Conservation (phyloP, 805 yeast species). For the Lachancea mirantina region DNA sequence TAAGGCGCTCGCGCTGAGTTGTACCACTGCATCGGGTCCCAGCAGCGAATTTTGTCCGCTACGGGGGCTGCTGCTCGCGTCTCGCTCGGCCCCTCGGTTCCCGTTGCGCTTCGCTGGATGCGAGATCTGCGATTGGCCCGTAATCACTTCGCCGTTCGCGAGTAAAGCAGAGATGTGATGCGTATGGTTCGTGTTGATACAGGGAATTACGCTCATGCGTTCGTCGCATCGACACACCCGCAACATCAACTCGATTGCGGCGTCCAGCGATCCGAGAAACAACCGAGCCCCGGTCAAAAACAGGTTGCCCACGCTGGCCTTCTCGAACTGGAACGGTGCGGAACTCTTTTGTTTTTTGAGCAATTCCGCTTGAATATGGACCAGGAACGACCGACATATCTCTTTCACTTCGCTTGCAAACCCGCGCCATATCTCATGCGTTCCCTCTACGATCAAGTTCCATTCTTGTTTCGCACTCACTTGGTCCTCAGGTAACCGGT, state of each 20-base stretch:
- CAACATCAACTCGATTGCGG: slow-evolving; percentile 69
- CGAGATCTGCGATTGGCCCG: slow-evolving; percentile 90
- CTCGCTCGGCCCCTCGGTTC: slow-evolving; percentile 1
- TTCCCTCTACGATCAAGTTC: slow-evolving; percentile 72
- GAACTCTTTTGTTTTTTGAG: slow-evolving; percentile 50
- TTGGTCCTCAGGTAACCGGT: slow-evolving; percentile 27
- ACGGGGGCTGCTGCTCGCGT: slow-evolving; percentile 19
- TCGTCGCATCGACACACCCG: slow-evolving; percentile 41
- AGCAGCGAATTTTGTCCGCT: slow-evolving; percentile 7
- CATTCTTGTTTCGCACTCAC: slow-evolving; percentile 60
- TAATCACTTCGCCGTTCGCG: slow-evolving; percentile 60
- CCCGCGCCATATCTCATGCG: slow-evolving; percentile 59
- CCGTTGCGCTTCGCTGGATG: slow-evolving; percentile 53
- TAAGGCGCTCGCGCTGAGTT: no score
- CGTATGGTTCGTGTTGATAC: slow-evolving; percentile 75
- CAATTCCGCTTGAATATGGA: slow-evolving; percentile 72
- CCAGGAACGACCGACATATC: slow-evolving; percentile 66
- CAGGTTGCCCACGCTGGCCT: slow-evolving; percentile 81
- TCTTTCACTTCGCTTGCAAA: slow-evolving; percentile 58
- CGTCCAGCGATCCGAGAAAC: slow-evolving; percentile 77
- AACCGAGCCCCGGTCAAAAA: slow-evolving; percentile 75
- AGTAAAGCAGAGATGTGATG: slow-evolving; percentile 79
- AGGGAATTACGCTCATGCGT: slow-evolving; percentile 62
- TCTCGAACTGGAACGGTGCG: slow-evolving; percentile 52
- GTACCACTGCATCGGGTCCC: slow-evolving; percentile 13